These are phyloP conservation scores for Tolypocladium tropicale DNA, from an alignment of 2,329 filamentous ascomycete genomes.

Conservation along the genomic window DNA sequence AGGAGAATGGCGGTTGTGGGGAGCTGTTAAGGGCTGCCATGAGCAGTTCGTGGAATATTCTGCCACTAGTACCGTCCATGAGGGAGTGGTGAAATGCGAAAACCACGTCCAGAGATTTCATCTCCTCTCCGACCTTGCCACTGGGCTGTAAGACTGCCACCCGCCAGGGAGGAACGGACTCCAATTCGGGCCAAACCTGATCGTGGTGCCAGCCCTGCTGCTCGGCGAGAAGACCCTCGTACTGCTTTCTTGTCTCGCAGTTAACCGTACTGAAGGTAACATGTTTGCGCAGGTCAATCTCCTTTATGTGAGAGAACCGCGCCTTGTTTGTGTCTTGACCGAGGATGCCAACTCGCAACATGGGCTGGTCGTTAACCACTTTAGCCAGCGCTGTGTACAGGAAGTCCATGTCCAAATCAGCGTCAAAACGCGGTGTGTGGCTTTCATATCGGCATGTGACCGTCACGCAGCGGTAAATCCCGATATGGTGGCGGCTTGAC, in stretches of 20 bases:
- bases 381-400: constrained; percentile 27
- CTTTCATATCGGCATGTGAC: constrained; percentile 32
- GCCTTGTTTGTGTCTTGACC: constrained; percentile 32
- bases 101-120: constrained; percentile 25
- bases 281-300: constrained; percentile 33
- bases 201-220: constrained; percentile 30
- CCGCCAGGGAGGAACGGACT: constrained; percentile 35
- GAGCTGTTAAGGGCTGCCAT: constrained; percentile 27
- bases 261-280: constrained; percentile 23
- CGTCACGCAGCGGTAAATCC: constrained; percentile 35
- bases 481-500: constrained; percentile 33
- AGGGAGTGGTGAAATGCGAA: constrained; percentile 44
- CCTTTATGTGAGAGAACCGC: constrained; percentile 29
- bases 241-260: constrained; percentile 11
- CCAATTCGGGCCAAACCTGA: constrained; percentile 28
- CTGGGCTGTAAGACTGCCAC: constrained; percentile 24
- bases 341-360: constrained; percentile 37
- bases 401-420: constrained; percentile 1
- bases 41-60: constrained; percentile 37
- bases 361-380: constrained; percentile 33
- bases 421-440: not conserved
- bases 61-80: constrained; percentile 38
- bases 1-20: not conserved
- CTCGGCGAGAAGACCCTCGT: constrained; percentile 19
- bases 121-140: constrained; percentile 1